Base-by-base conservation (phyloP, 192 early-diverging fungal genomes). In the Blastocladiella britannica region DNA sequence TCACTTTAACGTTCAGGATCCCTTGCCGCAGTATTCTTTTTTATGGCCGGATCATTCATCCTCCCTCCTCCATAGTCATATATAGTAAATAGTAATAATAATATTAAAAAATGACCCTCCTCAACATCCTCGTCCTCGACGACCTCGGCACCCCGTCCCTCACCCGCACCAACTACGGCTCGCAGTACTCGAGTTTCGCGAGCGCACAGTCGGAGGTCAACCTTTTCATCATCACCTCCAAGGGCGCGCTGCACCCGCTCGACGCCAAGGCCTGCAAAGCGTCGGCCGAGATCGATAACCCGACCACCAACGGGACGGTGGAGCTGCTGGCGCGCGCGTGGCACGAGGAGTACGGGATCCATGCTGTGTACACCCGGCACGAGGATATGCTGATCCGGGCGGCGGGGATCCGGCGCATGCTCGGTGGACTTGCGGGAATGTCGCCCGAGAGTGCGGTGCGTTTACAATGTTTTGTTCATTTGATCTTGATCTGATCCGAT, bases 371-470 rank as follows among this genome's bases (percentile, higher is more conserved):
- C 55, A 71, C 67, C 18, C 60, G 66, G 47, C 67, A 71, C 29
- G 72, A 74, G 54, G 70, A 71, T 28, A 56, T 74, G 7, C 59
- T 74, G 12, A 37, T 69, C 4, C 63, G 69, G 2, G 67, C 70
- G 4, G 56, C 72, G 15, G 59, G 62, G 18, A 24, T 72, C 12
- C 64, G 70, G 15, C 22, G 29, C 7, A 25, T 58, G 20, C 29
- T 69, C 23, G 67, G 67, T 12, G 6, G 68, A 4, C 15, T 20
- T 4, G 37, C 12, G 1, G 37, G 37, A 20, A 47, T 47, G 37
- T 20, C 12, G 37, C 37, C 37, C 2, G 37, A 47, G 37, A 56
- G 12, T 20, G 51, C 52, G 20, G 62, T 60, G 7, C 28, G 53
- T 26, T 26, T 69, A 47, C 15, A 25, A 18, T 56, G 20, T 6